phyloP scores from a whole-genome alignment of 768 basidiomycete genomes.

The Hygrocybe punicea region DNA sequence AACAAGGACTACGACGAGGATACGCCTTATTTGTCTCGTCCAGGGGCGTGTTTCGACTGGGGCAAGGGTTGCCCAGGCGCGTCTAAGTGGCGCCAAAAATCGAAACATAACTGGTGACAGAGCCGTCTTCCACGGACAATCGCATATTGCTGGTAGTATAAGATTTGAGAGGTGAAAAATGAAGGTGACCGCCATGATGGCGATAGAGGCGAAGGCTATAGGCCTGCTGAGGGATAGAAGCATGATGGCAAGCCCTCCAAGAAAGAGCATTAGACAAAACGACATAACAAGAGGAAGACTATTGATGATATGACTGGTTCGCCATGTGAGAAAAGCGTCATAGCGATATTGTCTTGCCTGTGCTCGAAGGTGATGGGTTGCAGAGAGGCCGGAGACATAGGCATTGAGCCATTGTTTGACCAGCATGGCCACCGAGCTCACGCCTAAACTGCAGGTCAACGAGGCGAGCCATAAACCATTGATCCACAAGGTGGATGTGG shows the following conservation, averaged over 20 bases:
- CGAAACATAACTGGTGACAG: constrained; percentile 15
- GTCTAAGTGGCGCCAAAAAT: background rate
- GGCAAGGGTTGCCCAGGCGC: background rate
- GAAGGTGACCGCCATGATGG: constrained; percentile 10
- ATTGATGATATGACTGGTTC: constrained; percentile 17
- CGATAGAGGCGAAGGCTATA: constrained; percentile 14
- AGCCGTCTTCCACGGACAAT: constrained; percentile 22
- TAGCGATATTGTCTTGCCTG: constrained; percentile 16
- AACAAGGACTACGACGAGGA: background rate
- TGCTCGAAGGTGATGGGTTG: constrained; percentile 9
- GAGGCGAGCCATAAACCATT: constrained; percentile 20
- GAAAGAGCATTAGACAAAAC: constrained; percentile 20
- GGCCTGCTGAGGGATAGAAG: constrained; percentile 14
- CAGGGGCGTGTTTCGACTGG: constrained; percentile 7
- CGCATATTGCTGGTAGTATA: constrained; percentile 17
- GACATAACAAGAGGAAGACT: constrained; percentile 17
- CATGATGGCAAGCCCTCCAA: constrained; percentile 16
- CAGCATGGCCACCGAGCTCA: constrained; percentile 15
- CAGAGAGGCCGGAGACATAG: constrained; percentile 11
- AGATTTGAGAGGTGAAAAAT: constrained; percentile 16
- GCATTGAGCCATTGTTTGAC: constrained; percentile 18
- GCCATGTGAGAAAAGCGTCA: constrained; percentile 15
- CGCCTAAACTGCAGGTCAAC: constrained; percentile 14
- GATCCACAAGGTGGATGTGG: constrained; percentile 14
- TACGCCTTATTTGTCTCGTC: background rate